Conservation (phyloP, 495 filamentous ascomycete genomes). For the Entonaema liquescens region DNA sequence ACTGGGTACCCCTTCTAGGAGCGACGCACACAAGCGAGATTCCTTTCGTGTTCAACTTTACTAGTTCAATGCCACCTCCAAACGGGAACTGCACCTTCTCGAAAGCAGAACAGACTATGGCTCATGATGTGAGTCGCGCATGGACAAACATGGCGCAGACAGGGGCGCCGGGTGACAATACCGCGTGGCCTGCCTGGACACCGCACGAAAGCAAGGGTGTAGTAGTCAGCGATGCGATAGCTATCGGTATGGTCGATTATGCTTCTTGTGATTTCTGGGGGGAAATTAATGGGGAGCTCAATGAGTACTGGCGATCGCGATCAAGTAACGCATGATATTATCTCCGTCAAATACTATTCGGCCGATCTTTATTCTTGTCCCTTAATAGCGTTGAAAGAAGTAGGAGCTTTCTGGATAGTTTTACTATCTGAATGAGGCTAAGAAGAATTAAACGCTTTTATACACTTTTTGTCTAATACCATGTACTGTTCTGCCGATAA, state of each 20-base stretch:
- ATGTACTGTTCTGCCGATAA: background rate
- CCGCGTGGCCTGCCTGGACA: slow-evolving; percentile 45
- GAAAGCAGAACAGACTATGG: slow-evolving; percentile 42
- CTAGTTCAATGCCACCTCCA: slow-evolving; percentile 38
- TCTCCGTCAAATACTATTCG: background rate
- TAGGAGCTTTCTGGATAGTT: too few relatives aligned
- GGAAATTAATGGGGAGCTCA: slow-evolving; percentile 34
- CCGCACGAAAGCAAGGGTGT: slow-evolving; percentile 40
- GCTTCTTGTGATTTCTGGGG: slow-evolving; percentile 48
- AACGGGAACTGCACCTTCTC: slow-evolving; percentile 48
- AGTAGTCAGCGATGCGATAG: slow-evolving; percentile 41
- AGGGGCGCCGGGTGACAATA: slow-evolving; percentile 38
- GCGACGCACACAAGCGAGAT: slow-evolving; percentile 53
- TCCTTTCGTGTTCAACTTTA: slow-evolving; percentile 54
- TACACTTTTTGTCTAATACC: background rate
- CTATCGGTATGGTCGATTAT: slow-evolving; percentile 44
- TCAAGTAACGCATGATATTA: background rate
- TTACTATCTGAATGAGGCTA: background rate
- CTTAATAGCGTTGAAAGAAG: background rate
- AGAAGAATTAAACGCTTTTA: background rate
- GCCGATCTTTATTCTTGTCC: background rate
- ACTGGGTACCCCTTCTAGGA: slow-evolving; percentile 31
- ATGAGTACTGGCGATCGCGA: slow-evolving; percentile 18
- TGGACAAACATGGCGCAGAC: slow-evolving; percentile 53
- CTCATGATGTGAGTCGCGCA: slow-evolving; percentile 46